Conservation (phyloP, 202 grass and related monocot species). For the Schoenoplectus tabernaemontani region DNA sequence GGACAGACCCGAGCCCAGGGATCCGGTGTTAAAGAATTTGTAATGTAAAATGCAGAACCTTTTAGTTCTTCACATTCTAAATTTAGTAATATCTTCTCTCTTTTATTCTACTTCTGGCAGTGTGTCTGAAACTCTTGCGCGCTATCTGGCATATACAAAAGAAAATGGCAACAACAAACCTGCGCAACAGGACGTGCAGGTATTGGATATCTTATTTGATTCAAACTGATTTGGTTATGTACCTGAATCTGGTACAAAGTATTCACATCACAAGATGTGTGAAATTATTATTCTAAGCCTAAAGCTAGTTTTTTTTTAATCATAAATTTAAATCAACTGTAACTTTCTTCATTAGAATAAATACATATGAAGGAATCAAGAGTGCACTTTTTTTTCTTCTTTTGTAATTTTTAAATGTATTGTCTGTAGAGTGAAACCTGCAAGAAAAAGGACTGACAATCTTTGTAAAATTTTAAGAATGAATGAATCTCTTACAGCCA, state of each 20-base stretch:
- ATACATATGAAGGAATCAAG: not conserved
- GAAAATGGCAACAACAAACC: constrained; percentile 29
- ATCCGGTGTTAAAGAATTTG: too few relatives aligned
- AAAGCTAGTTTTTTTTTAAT: not conserved
- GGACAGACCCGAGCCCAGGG: too few relatives aligned
- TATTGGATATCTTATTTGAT: constrained; percentile 22
- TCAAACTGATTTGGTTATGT: constrained; percentile 15
- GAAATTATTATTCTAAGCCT: not conserved
- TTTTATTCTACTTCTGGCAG: constrained; percentile 27
- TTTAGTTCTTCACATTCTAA: not conserved
- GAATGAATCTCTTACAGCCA: not conserved
- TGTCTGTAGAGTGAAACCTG: not conserved
- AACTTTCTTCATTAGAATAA: not conserved
- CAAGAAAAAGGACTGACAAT: not conserved
- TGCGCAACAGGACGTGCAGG: constrained; percentile 50
- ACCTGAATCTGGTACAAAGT: not conserved
- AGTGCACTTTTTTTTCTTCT: not conserved
- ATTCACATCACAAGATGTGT: not conserved
- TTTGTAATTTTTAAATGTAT: not conserved
- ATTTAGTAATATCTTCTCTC: not conserved
- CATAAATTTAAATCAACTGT: not conserved
- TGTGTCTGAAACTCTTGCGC: constrained; percentile 50
- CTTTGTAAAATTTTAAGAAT: not conserved
- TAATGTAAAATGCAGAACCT: not conserved
- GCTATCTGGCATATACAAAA: constrained; percentile 48